These are phyloP conservation scores for Candida chilensis DNA, from an alignment of 805 yeast genomes.

Conservation along the genomic window DNA sequence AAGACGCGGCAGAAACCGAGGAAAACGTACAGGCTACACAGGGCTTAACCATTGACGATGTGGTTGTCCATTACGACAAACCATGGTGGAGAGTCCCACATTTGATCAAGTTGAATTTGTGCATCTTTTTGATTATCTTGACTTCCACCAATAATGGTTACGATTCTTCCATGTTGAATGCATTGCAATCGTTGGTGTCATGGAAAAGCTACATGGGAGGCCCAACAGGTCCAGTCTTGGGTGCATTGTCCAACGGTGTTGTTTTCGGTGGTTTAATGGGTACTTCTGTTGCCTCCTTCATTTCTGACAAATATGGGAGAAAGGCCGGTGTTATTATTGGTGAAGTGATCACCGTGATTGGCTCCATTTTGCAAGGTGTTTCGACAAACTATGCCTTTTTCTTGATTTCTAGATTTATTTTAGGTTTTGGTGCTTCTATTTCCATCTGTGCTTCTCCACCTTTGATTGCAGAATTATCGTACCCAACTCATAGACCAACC, in stretches of 20 bases:
- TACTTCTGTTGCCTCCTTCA: conserved; percentile 6
- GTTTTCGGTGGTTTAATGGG: conserved; percentile 17
- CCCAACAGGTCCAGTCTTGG: conserved; percentile 18
- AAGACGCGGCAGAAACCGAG: too few species aligned
- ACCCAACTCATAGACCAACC: too few species aligned
- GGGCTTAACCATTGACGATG: too few species aligned
- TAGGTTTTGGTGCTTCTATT: too few species aligned
- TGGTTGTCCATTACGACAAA: too few species aligned
- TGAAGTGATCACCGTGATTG: conserved; percentile 48
- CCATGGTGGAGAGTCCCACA: conserved; percentile 26
- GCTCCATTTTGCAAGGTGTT: conserved; percentile 46
- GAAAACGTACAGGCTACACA: too few species aligned
- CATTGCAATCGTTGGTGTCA: conserved; percentile 26
- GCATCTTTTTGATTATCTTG: conserved; percentile 29
- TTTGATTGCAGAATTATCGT: too few species aligned
- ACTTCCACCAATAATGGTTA: conserved; percentile 35
- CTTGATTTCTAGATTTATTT: too few species aligned
- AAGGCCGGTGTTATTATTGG: conserved; percentile 42
- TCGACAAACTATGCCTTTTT: conserved; percentile 29
- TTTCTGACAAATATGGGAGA: conserved; percentile 47
- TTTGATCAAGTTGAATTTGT: conserved; percentile 22
- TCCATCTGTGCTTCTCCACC: too few species aligned
- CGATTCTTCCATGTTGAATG: conserved; percentile 35
- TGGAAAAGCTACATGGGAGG: conserved; percentile 23
- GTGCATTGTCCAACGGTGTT: conserved; percentile 15